Conservation (phyloP, 768 basidiomycete species). For the Termitomyces sp. region DNA sequence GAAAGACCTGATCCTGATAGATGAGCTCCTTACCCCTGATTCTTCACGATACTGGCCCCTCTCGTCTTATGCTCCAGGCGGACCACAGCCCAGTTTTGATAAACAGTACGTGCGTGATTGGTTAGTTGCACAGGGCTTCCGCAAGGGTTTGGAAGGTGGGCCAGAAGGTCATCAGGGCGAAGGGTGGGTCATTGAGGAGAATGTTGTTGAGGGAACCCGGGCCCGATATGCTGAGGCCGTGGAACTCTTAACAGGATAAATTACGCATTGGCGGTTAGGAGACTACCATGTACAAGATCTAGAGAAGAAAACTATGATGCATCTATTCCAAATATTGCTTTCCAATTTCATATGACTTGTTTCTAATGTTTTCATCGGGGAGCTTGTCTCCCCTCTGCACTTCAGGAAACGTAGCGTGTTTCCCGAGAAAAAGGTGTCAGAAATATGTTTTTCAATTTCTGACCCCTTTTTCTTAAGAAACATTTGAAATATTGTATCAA, state of each 20-base stretch:
- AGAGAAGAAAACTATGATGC: too few species aligned
- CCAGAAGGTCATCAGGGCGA: constrained; percentile 57
- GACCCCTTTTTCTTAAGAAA: too few species aligned
- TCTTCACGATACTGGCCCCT: constrained; percentile 97
- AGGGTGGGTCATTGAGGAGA: constrained; percentile 76
- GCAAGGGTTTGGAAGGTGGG: constrained; percentile 75
- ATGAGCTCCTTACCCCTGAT: constrained; percentile 96
- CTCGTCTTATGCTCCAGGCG: constrained; percentile 64
- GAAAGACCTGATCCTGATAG: constrained; percentile 75
- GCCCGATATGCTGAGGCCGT: constrained; percentile 78
- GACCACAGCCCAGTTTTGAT: constrained; percentile 86
- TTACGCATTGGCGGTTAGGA: background rate
- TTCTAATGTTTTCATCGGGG: too few species aligned
- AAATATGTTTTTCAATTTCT: too few species aligned
- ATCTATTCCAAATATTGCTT: too few species aligned
- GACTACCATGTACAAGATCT: background rate
- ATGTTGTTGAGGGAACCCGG: constrained; percentile 73
- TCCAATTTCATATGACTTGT: too few species aligned
- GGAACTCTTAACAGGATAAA: constrained; percentile 40
- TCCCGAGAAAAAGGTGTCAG: too few species aligned
- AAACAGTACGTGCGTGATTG: constrained; percentile 96
- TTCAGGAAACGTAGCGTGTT: too few species aligned
- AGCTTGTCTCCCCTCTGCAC: too few species aligned
- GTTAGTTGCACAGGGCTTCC: constrained; percentile 69
- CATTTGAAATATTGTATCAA: too few species aligned